Conservation (phyloP, 2,329 filamentous ascomycete genomes). For the Hypomyces rosellus region DNA sequence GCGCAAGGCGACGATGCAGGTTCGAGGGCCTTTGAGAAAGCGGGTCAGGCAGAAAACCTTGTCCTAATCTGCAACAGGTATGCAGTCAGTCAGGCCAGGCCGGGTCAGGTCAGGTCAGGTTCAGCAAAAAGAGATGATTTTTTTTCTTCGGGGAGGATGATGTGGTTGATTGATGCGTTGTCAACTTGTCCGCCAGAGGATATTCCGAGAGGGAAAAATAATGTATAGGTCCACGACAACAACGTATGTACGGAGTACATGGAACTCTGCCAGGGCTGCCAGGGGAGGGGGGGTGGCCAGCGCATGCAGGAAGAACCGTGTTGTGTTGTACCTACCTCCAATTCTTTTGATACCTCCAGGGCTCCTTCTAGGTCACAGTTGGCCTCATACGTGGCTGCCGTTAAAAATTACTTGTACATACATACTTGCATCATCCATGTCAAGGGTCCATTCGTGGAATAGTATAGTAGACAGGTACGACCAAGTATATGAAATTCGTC, state of each 20-base stretch:
- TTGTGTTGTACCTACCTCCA: neutral
- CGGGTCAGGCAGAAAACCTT: slow-evolving; percentile 23
- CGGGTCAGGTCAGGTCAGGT: neutral
- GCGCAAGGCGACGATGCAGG: slow-evolving; percentile 1
- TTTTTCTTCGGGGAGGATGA: slow-evolving; percentile 13
- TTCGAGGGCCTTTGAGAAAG: slow-evolving; percentile 2
- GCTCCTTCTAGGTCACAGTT: too few relatives aligned
- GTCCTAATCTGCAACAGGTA: too few relatives aligned
- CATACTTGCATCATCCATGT: too few relatives aligned
- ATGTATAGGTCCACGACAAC: slow-evolving; percentile 1
- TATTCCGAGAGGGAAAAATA: slow-evolving; percentile 18
- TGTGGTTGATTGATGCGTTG: slow-evolving; percentile 42
- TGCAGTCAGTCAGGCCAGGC: slow-evolving; percentile 3
- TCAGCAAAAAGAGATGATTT: neutral
- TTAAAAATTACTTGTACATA: too few relatives aligned
- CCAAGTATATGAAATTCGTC: too few relatives aligned
- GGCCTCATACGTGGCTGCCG: too few relatives aligned
- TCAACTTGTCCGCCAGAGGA: slow-evolving; percentile 35
- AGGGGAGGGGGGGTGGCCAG: neutral
- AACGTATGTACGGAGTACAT: too few relatives aligned
- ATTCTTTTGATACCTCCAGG: neutral
- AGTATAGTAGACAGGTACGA: too few relatives aligned
- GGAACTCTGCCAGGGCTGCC: neutral
- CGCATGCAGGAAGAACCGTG: neutral
- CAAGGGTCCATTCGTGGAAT: too few relatives aligned